Evolutionary conservation across 805 yeast genomes (phyloP), one percentile per base, ranked within the genome.

Genomic region (Ogataea wickerhamii): DNA sequence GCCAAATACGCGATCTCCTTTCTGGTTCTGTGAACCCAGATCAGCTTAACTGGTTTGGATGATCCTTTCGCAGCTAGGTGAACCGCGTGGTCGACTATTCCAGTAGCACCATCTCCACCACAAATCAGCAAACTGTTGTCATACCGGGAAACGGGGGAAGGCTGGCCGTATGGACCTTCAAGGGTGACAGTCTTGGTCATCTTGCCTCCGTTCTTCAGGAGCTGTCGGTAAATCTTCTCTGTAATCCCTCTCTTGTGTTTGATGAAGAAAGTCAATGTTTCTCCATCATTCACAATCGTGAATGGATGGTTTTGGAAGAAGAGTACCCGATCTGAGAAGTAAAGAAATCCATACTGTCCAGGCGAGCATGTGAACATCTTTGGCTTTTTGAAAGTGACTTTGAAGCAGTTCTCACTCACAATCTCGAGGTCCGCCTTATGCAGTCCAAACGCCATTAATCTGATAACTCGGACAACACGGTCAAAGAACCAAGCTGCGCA

Each of bases 251-350:
- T 67, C 54, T 76, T 75, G 5, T 66, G 68, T 50, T 68, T 75
- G 43, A 74, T 66, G 40, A 63, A 67, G 20, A 71, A 53, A 1
- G 61, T 49, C 2, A 74, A 44, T 12, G 58, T 53, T 34, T 64
- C 60, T 27, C 62, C 66, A 22, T 61, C 56, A 39, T 66, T 64
- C 24, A 73, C 60, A 2, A 75, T 53, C 1, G 87, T 78, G 58
- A 83, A 81, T 2, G 89, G 91, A 56, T 83, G 88, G 4, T 82
- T 74, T 55, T 82, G 87, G 79, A 81, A 80, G 52, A 78, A 76
- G 24, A 69, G 56, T 4, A 64, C 53, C 10, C 71, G 63, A 38
- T 72, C 64, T 37, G 77, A 45, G 53, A 81, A 76, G 59, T 80
- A 76, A 26, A 82, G 55, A 51, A 63, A 82, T 1, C 71, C 76